Base-by-base conservation (phyloP, 371 early-diverging fungal species). In the Dinochytrium kinnereticum region DNA sequence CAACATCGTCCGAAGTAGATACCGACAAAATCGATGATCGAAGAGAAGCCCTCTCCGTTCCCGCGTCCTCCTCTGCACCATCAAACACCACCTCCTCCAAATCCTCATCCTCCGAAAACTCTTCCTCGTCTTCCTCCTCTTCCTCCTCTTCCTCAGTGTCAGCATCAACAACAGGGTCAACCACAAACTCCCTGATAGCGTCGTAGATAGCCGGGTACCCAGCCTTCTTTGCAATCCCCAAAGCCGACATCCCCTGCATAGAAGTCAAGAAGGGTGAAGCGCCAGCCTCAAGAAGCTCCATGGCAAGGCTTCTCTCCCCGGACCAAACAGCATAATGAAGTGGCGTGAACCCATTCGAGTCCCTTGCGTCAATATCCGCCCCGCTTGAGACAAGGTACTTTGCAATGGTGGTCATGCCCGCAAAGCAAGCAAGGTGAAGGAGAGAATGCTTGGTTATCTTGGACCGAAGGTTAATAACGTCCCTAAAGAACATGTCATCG, bases 301-400 rank as follows among this genome's bases (percentile, higher is more conserved):
- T 66, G 15, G 81, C 80, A 7, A 85, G 59, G 3, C 75, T 75
- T 26, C 39, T 44, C 3, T 81, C 69, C 13, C 85, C 84, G 31
- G 64, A 77, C 80, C 82, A 85, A 24, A 80, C 71, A 0, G 85
- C 85, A 75, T 84, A 82, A 73, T 87, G 88, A 70, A 88, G 59
- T 15, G 89, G 78, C 1, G 87, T 82, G 78, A 84, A 84, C 21
- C 84, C 87, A 61, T 77, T 82, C 28, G 71, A 51, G 69, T 89
- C 89, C 1, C 59, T 31, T 1, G 69, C 80, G 55, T 89, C 80
- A 33, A 86, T 30, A 28, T 65, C 73, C 10, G 68, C 53, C 28
- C 78, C 77, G 13, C 75, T 51, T 15, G 68, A 37, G 19, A 83
- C 44, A n/a, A 83, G 55, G 76, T 79, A 83, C 51, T 79, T 77